Evolutionary conservation across 352 stramenopile genomes (phyloP).

Genomic region (Saprolegnia diclina): DNA sequence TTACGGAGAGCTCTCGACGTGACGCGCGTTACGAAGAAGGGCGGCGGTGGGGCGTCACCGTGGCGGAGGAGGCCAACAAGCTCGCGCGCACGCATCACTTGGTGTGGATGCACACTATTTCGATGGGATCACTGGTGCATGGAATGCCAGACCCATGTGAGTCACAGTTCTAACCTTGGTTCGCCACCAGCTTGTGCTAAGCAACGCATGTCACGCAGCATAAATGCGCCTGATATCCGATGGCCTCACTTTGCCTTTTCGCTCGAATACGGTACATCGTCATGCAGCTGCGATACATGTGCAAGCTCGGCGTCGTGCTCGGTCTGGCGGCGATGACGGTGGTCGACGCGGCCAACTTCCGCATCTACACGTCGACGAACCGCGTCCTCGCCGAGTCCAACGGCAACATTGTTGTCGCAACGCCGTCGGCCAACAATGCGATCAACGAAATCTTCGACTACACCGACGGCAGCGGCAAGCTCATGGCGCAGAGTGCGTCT

Average conservation of each 20-base stretch:
- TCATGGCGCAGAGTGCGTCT: background rate
- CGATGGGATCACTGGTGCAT: background rate
- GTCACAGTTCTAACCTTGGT: background rate
- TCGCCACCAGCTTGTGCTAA: background rate
- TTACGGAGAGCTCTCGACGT: too few species aligned
- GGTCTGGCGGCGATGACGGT: background rate
- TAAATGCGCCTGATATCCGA: background rate
- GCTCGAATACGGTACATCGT: background rate
- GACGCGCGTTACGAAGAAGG: too few species aligned
- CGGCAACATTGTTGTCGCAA: background rate
- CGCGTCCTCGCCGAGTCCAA: background rate
- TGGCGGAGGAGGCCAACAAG: too few species aligned
- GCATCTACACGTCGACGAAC: background rate
- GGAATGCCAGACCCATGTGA: background rate
- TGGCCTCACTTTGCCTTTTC: background rate
- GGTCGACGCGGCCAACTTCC: background rate
- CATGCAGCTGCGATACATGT: background rate
- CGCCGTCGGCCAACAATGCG: background rate
- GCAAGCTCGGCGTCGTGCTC: background rate
- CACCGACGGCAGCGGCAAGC: background rate
- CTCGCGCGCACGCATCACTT: too few species aligned
- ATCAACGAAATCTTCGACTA: background rate
- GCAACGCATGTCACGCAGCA: background rate
- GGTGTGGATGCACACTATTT: too few species aligned
- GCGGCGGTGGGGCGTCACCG: too few species aligned